Conservation (phyloP, 1,139 yeast genomes). For the Citeromyces hawaiiensis region DNA sequence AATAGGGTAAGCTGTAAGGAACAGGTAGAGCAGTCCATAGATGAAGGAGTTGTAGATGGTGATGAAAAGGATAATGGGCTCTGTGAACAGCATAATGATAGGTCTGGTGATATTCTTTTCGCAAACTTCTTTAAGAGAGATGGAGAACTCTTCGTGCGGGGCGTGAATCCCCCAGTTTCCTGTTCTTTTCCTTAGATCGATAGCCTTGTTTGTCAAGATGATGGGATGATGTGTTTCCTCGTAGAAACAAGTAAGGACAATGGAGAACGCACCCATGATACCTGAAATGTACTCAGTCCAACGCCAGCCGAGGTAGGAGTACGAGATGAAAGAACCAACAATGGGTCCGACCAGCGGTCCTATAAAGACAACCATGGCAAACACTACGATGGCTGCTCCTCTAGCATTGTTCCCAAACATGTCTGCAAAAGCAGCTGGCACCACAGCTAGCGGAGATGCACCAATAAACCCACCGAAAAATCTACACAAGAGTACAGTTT, state of each 20-base stretch:
- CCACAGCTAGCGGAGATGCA: constrained; percentile 72
- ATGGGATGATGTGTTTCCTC: constrained; percentile 55
- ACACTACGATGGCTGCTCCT: constrained; percentile 58
- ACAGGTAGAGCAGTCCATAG: constrained; percentile 69
- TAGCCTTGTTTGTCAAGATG: constrained; percentile 47
- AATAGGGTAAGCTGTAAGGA: constrained; percentile 70
- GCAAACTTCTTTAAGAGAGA: constrained; percentile 49
- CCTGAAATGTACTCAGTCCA: constrained; percentile 62
- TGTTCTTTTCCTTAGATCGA: constrained; percentile 38
- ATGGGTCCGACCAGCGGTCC: constrained; percentile 74
- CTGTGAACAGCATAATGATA: constrained; percentile 48
- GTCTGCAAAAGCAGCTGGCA: constrained; percentile 77
- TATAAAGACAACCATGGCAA: constrained; percentile 52
- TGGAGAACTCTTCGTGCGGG: constrained; percentile 60
- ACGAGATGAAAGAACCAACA: constrained; percentile 48
- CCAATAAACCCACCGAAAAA: constrained; percentile 69
- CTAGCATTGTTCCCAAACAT: constrained; percentile 48
- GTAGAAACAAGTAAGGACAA: constrained; percentile 27
- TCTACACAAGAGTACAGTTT: constrained; percentile 59
- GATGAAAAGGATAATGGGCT: constrained; percentile 59
- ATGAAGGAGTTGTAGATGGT: constrained; percentile 73
- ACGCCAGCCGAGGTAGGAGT: constrained; percentile 55
- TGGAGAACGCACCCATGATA: constrained; percentile 35
- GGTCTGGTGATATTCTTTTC: constrained; percentile 67
- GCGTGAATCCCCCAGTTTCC: constrained; percentile 78